Conservation (phyloP, 1,284 basidiomycete genomes). For the Leccinum griseonigrum region DNA sequence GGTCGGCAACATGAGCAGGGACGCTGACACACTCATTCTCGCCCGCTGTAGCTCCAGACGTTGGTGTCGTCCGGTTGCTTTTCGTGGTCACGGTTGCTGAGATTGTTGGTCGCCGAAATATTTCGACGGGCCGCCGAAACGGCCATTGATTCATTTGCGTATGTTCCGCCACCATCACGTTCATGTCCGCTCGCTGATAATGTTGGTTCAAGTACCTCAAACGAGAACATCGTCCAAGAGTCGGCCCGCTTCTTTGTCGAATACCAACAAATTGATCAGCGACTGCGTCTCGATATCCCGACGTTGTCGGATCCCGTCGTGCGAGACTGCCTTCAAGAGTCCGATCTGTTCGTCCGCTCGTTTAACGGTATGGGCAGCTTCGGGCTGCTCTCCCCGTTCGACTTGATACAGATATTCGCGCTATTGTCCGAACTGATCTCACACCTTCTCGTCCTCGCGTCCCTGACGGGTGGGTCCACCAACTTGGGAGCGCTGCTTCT, state of each 20-base stretch:
- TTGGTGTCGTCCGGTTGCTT: constrained; percentile 62
- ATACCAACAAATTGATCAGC: constrained; percentile 71
- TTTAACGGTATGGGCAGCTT: constrained; percentile 67
- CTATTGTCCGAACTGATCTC: constrained; percentile 67
- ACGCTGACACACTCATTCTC: constrained; percentile 5
- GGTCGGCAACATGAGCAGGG: background rate
- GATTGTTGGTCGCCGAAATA: constrained; percentile 58
- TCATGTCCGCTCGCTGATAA: constrained; percentile 19
- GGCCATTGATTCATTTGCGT: constrained; percentile 70
- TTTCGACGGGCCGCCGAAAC: constrained; percentile 61
- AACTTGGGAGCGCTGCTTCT: constrained; percentile 57
- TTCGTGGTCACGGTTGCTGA: constrained; percentile 59
- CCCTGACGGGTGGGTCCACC: constrained; percentile 59
- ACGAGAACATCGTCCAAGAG: constrained; percentile 66
- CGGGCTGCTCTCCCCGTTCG: constrained; percentile 71
- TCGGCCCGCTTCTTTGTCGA: constrained; percentile 72
- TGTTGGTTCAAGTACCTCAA: constrained; percentile 48
- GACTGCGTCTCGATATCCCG: constrained; percentile 74
- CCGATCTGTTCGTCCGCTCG: constrained; percentile 74
- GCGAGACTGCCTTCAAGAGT: constrained; percentile 77
- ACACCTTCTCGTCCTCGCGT: constrained; percentile 63
- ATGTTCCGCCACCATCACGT: constrained; percentile 34
- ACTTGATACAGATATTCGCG: constrained; percentile 71
- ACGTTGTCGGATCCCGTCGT: constrained; percentile 68
- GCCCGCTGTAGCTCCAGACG: constrained; percentile 53